These are phyloP conservation scores for Candida endomychidarum DNA, from an alignment of 805 yeast species.

Conservation along the genomic window DNA sequence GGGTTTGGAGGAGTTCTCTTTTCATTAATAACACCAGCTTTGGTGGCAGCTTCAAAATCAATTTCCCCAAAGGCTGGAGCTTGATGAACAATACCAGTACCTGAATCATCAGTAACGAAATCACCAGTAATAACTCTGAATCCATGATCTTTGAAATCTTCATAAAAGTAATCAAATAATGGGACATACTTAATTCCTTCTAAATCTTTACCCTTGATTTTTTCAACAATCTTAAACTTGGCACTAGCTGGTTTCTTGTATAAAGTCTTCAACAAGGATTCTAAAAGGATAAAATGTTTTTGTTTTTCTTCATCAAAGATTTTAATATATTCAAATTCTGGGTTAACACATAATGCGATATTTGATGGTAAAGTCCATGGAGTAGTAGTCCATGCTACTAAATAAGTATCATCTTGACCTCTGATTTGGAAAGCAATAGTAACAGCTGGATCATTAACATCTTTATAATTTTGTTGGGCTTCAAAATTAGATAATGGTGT, in stretches of 20 bases:
- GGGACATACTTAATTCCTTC: slow-evolving; percentile 82
- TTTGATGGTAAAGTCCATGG: slow-evolving; percentile 99
- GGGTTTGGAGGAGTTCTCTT: slow-evolving; percentile 84
- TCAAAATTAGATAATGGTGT: slow-evolving; percentile 97
- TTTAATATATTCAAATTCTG: slow-evolving; percentile 87
- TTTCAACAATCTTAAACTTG: slow-evolving; percentile 79
- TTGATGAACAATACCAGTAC: slow-evolving; percentile 99
- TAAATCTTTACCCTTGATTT: slow-evolving; percentile 74
- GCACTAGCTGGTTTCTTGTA: slow-evolving; percentile 95
- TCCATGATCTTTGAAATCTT: slow-evolving; percentile 70
- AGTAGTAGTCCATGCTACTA: slow-evolving; percentile 99
- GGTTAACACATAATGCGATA: slow-evolving; percentile 87
- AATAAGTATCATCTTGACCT: slow-evolving; percentile 75
- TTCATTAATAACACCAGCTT: slow-evolving; percentile 71
- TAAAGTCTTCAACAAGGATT: slow-evolving; percentile 74
- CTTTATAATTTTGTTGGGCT: slow-evolving; percentile 98
- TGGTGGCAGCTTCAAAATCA: slow-evolving; percentile 83
- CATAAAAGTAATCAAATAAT: slow-evolving; percentile 75
- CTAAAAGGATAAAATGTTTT: slow-evolving; percentile 79
- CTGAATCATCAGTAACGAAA: slow-evolving; percentile 89
- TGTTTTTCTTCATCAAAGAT: slow-evolving; percentile 86
- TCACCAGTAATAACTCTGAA: slow-evolving; percentile 80
- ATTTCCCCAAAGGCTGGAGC: slow-evolving; percentile 99
- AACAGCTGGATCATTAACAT: slow-evolving; percentile 94
- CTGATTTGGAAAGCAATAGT: slow-evolving; percentile 83